A percentile compares a stretch with the other conserved stretches of the same genome.
phyloP scores from a whole-genome alignment of 139 green algal genomes.

The Dunaliella sp. region DNA sequence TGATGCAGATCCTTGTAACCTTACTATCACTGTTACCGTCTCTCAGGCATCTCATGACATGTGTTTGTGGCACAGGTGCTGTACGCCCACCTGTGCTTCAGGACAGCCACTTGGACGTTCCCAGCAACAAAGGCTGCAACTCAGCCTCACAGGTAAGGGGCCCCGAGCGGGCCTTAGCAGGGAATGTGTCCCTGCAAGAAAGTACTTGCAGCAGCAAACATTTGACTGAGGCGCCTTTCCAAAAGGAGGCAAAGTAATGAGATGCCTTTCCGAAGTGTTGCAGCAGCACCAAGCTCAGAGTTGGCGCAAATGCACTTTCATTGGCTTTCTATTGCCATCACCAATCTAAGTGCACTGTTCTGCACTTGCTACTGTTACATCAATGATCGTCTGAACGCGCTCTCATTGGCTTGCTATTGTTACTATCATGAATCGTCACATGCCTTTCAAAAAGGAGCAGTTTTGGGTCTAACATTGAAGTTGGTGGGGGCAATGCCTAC shows the following conservation, averaged over 20 bases:
- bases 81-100: constrained; percentile 44
- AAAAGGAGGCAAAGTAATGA: not conserved
- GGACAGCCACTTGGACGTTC: constrained; percentile 35
- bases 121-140: not conserved
- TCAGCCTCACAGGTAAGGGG: not conserved
- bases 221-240: not conserved
- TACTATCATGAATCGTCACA: too few species aligned
- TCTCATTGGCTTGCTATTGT: too few species aligned
- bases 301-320: not conserved
- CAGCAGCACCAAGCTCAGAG: not conserved
- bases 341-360: too few species aligned
- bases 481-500: too few species aligned
- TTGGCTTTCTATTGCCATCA: too few species aligned
- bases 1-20: not conserved
- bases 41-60: too few species aligned
- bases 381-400: too few species aligned
- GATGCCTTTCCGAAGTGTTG: not conserved
- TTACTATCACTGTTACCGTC: not conserved
- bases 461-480: too few species aligned
- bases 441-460: too few species aligned
- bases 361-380: too few species aligned
- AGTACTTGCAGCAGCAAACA: not conserved
- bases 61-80: constrained; percentile 43
- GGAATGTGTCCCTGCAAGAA: not conserved
- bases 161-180: not conserved